Evolutionary conservation across 352 stramenopile genomes (phyloP), one percentile per base, ranked within the genome.

Genomic region (Hyaloperonospora brassicae): DNA sequence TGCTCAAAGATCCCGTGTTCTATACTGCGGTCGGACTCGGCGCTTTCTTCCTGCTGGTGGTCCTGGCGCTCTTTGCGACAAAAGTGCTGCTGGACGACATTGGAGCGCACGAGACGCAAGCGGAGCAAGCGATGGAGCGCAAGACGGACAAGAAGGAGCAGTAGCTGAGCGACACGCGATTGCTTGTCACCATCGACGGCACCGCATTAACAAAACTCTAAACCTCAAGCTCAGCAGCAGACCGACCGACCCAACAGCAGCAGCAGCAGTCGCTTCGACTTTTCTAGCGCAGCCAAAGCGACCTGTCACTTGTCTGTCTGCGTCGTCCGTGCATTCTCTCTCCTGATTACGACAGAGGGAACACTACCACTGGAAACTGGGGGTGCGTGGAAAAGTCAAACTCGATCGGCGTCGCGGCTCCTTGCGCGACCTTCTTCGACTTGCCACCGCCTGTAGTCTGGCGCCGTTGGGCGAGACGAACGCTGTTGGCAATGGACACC

Each of bases 311-410:
- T 44, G 39, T 8, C 2, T 47, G 41, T 22, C 6, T 47, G n/a
- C 17, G 14, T 31, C 24, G 34, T 24, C 5, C 34, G 34, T 24
- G 22, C 34, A 35, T 22, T 23, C 2, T 48, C 31, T 11, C 13
- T 14, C 1, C 34, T 2, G 23, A 25, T 35, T 66, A 44, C n/a
- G 11, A 42, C 36, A 59, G 50, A 5, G 57, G 48, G 48, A 87
- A 82, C n/a, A 61, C 40, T 12, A 86, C 58, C 11, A 87, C 65
- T 0, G 79, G 76, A 52, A 87, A 90, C 44, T 88, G 78, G 24
- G 78, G 76, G 51, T 90, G 80, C 44, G 71, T 64, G 23, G 72
- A 70, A 44, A 87, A 88, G 51, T 90, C 73, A 5, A 88, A 67
- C 47, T 70, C 57, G 48, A 72, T 66, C 24, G 55, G 55, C 13